phyloP scores from a whole-genome alignment of 495 filamentous ascomycete genomes.

The Stereocaulon alpinum region DNA sequence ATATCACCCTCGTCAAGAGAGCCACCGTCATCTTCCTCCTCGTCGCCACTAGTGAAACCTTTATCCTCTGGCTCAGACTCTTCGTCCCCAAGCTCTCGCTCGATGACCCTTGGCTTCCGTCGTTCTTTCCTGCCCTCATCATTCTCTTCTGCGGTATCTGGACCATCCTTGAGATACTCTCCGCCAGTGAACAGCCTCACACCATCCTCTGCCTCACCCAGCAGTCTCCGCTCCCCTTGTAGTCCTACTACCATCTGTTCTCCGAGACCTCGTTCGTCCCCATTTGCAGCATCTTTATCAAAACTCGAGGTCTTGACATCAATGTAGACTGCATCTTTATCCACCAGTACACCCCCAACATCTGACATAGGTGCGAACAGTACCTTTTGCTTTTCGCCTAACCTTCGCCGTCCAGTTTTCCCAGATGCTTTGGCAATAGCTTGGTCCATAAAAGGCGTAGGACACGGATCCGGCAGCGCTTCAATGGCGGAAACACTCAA shows the following conservation, averaged over 20 bases:
- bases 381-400: constrained; percentile 93
- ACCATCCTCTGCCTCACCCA: constrained; percentile 73
- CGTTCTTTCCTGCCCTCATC: constrained; percentile 59
- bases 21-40: constrained; percentile 40
- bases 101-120: constrained; percentile 57
- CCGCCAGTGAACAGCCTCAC: constrained; percentile 76
- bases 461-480: constrained; percentile 83
- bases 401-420: constrained; percentile 59
- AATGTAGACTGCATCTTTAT: constrained; percentile 73
- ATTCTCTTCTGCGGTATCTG: constrained; percentile 44
- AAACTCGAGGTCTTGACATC: constrained; percentile 69
- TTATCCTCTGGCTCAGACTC: constrained; percentile 49
- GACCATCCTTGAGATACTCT: constrained; percentile 50
- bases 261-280: constrained; percentile 69
- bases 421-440: constrained; percentile 70
- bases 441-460: constrained; percentile 83
- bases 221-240: constrained; percentile 67
- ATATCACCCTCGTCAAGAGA: constrained; percentile 33
- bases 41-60: constrained; percentile 52
- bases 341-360: constrained; percentile 78
- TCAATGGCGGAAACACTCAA: constrained; percentile 77
- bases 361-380: constrained; percentile 97
- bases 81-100: constrained; percentile 41
- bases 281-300: constrained; percentile 47
- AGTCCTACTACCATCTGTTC: constrained; percentile 87